Conservation (phyloP, 345 rosid species). For the Brassica incana region DNA sequence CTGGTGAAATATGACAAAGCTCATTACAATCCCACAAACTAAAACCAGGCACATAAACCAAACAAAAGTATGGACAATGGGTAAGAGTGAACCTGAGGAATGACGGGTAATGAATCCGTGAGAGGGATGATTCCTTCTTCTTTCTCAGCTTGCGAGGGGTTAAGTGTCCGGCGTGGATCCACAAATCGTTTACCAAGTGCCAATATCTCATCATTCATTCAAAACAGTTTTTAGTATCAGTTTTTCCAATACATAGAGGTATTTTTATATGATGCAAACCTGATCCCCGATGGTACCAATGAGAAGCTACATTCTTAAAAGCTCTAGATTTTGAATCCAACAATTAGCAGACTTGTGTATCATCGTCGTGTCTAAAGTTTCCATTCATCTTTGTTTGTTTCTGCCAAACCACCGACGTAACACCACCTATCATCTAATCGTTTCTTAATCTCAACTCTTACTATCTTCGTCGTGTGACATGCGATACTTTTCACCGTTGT, state of each 20-base stretch:
- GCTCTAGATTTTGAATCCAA: too few relatives aligned
- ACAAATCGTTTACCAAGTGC: slow-evolving; percentile 83
- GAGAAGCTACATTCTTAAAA: slow-evolving; percentile 48
- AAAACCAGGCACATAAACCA: background rate
- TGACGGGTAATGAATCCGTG: slow-evolving; percentile 84
- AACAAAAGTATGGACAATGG: background rate
- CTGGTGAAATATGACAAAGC: slow-evolving; percentile 44
- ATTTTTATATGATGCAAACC: slow-evolving; percentile 28
- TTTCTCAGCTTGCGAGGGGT: slow-evolving; percentile 95
- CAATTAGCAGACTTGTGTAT: too few relatives aligned
- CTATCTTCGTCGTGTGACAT: too few relatives aligned
- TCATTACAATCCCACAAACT: background rate
- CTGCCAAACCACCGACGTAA: too few relatives aligned
- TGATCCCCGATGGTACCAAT: slow-evolving; percentile 81
- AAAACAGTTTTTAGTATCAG: background rate
- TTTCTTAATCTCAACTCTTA: too few relatives aligned
- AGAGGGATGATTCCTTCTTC: slow-evolving; percentile 97
- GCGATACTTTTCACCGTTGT: too few relatives aligned
- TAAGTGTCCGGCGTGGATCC: slow-evolving; percentile 89
- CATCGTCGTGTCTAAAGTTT: too few relatives aligned
- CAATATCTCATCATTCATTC: slow-evolving; percentile 31
- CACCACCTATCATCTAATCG: too few relatives aligned
- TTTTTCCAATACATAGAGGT: background rate
- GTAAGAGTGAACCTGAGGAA: slow-evolving; percentile 75
- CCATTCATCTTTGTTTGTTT: too few relatives aligned